Base-by-base conservation (phyloP, 1,284 basidiomycete genomes). In the Pascua sp. region DNA sequence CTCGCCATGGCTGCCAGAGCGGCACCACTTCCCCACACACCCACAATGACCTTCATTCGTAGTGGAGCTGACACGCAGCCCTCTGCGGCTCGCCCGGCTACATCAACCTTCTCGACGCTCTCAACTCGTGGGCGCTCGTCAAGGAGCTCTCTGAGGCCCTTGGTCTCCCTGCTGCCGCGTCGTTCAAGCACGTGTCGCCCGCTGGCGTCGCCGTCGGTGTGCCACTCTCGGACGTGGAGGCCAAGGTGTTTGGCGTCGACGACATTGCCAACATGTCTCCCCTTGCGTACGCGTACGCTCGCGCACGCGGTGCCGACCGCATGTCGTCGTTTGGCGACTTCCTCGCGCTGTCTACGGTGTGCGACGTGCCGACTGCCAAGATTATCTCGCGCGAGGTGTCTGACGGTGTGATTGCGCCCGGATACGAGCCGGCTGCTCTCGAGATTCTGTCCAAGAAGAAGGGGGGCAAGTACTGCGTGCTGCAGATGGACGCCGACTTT, bases 321-420 rank as follows among this genome's bases (percentile, higher is more conserved):
- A 99, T 99, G 95, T 97, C 93, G 2, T 97, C 92, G 7, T 99
- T 98, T 73, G 95, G 95, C 24, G 96, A 99, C 80, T 96, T 98
- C 76, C 95, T 99, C 70, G 95, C 92, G 1, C 83, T 99, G 12
- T 96, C 92, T 24, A 87, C 90, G 54, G 85, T 86, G 40, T 96
- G 93, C 78, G 96, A 99, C 76, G 82, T 91, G 40, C 88, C 91
- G 4, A 98, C 95, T 11, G 95, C 95, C 51, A 87, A 86, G 66
- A 96, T 99, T 75, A 97, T 98, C 76, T 94, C 91, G 16, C 85
- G 96, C 32, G 95, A 99, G 76, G 95, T 99, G 8, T 97, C 93
- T 0, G 96, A 98, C 77, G 95, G 95, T 56, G 89, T 99, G 65
- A 94, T 98, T 61, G 95, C 95, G 3, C 95, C 96, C 1, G 92